A percentile compares a stretch with the other conserved stretches of the same genome.
These are phyloP conservation scores for Claviceps pazoutovae DNA, from an alignment of 2,329 filamentous ascomycete species.

Conservation along the genomic window DNA sequence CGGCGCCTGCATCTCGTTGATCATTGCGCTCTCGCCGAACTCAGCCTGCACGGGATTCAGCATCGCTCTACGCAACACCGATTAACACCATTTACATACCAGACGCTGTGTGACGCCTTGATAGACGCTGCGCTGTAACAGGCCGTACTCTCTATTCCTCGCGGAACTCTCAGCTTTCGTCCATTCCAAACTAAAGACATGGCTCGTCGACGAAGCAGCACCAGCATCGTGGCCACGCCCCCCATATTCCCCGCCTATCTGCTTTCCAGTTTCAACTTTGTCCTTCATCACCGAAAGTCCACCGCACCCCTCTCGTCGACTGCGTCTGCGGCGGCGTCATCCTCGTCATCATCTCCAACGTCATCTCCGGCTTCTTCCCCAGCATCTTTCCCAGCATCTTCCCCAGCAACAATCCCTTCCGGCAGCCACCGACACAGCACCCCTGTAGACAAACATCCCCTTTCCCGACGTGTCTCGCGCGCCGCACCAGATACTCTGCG, in stretches of 20 bases:
- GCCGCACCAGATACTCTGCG: constrained; percentile 40
- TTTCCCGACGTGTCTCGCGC: constrained; percentile 24
- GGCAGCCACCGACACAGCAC: constrained; percentile 13
- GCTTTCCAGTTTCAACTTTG: constrained; percentile 34
- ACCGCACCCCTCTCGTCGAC: constrained; percentile 14
- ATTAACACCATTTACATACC: too few relatives aligned
- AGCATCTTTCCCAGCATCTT: constrained; percentile 13
- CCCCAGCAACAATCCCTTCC: constrained; percentile 16
- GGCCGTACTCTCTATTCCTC: not conserved
- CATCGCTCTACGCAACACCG: too few relatives aligned
- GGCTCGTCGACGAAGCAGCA: constrained; percentile 12
- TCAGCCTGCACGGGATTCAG: too few relatives aligned
- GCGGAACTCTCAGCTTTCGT: too few relatives aligned
- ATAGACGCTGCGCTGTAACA: not conserved
- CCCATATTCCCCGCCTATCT: constrained; percentile 38
- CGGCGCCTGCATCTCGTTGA: too few relatives aligned
- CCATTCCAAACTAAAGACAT: not conserved
- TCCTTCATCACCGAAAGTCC: constrained; percentile 30
- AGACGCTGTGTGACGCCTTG: not conserved
- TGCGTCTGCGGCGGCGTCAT: constrained; percentile 14
- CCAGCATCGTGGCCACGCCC: constrained; percentile 26
- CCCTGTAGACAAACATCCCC: not conserved
- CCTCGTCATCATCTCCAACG: constrained; percentile 7
- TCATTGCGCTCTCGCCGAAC: too few relatives aligned
- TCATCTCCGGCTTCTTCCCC: constrained; percentile 18